phyloP scores from a whole-genome alignment of 78 protist species.

The Salpingoeca rosetta region DNA sequence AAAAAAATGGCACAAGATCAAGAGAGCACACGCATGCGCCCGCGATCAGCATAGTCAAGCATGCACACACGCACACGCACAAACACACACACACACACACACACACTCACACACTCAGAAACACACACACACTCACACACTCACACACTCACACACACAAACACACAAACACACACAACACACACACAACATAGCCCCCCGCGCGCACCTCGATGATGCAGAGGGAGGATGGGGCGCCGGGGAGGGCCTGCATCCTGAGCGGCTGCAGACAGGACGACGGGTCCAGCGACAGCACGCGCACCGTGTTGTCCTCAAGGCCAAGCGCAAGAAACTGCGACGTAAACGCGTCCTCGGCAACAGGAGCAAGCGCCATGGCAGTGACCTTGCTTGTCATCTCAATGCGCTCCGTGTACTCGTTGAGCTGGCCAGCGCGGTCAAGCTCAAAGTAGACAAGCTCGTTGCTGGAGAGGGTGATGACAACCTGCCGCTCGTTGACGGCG shows the following conservation, averaged over 20 bases:
- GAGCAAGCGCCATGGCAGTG: conserved; percentile 65
- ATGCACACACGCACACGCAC: neutral
- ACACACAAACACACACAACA: too few relatives aligned
- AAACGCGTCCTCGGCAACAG: conserved; percentile 54
- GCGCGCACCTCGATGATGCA: conserved; percentile 28
- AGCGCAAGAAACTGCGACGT: conserved; percentile 67
- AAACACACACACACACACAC: too few relatives aligned
- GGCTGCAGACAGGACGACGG: conserved; percentile 56
- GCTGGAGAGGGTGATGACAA: conserved; percentile 69
- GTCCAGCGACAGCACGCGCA: conserved; percentile 76
- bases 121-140: too few relatives aligned
- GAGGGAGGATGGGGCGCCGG: conserved; percentile 28
- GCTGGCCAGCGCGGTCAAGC: conserved; percentile 65
- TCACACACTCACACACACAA: too few relatives aligned
- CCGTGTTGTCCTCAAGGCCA: conserved; percentile 39
- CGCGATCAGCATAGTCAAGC: neutral
- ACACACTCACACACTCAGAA: too few relatives aligned
- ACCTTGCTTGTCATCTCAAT: conserved; percentile 52
- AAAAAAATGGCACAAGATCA: too few relatives aligned
- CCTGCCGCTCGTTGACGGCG: conserved; percentile 49
- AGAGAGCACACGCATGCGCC: neutral
- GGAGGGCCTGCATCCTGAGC: conserved; percentile 50
- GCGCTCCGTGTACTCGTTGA: conserved; percentile 60
- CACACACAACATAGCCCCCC: too few relatives aligned
- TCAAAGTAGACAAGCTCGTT: conserved; percentile 89